Evolutionary conservation across 176 grass and related monocot species (phyloP).

Genomic region (Alopecurus myosuroides): DNA sequence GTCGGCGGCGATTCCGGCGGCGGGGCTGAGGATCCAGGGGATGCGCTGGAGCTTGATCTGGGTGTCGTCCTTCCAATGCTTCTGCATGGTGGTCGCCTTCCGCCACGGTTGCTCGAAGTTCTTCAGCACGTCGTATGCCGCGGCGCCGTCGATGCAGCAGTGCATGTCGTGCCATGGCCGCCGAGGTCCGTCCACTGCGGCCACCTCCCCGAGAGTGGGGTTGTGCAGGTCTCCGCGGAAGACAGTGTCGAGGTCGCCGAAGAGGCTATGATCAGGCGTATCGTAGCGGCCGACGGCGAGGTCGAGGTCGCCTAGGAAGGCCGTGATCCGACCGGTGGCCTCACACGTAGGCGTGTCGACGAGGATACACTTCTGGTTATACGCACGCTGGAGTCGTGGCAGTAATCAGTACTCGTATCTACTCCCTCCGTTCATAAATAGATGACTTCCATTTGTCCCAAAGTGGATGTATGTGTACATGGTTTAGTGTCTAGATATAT

Average conservation of each 20-base stretch:
- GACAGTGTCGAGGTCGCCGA: constrained; percentile 38
- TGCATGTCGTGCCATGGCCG: constrained; percentile 74
- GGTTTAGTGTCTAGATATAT: no score
- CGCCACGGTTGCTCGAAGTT: constrained; percentile 69
- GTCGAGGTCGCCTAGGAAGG: constrained; percentile 85
- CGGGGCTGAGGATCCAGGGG: constrained; percentile 47
- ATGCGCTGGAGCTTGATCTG: constrained; percentile 50
- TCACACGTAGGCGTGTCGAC: constrained; percentile 58
- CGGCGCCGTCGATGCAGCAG: constrained; percentile 49
- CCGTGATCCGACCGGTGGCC: constrained; percentile 53
- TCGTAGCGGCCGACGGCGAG: constrained; percentile 75
- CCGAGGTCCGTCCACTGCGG: constrained; percentile 6
- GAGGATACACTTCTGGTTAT: constrained; percentile 90
- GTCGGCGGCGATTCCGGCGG: rapidly evolving
- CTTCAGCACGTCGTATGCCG: constrained; percentile 51
- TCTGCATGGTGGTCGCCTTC: constrained; percentile 17
- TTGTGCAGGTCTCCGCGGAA: constrained; percentile 54
- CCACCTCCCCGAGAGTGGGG: constrained; percentile 9
- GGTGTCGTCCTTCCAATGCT: constrained; percentile 38
- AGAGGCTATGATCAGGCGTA: constrained; percentile 63
- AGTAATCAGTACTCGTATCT: background rate
- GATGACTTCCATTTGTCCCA: no score
- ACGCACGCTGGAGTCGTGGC: constrained; percentile 18
- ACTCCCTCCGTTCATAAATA: no score
- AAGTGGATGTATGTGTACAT: no score